Evolutionary conservation across 805 yeast species (phyloP).

Genomic region (Saturnispora kantuleensis): DNA sequence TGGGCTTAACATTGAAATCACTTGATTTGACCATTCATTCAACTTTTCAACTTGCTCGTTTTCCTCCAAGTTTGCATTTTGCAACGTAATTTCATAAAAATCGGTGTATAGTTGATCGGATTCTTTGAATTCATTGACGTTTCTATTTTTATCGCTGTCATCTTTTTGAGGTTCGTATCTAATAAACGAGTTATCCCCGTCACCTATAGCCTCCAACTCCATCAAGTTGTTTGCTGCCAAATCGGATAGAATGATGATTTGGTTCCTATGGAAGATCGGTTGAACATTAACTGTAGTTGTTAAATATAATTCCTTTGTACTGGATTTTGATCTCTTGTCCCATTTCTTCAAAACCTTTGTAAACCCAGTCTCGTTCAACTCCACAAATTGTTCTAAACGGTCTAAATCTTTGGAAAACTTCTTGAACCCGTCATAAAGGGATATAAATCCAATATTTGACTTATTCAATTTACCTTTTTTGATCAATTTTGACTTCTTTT

Average conservation of each 20-base stretch:
- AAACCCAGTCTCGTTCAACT: slow-evolving; percentile 91
- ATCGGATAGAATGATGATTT: slow-evolving; percentile 77
- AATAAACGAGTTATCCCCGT: slow-evolving; percentile 24
- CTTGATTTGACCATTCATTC: slow-evolving; percentile 32
- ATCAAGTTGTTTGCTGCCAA: slow-evolving; percentile 53
- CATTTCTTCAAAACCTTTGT: slow-evolving; percentile 93
- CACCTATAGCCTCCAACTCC: slow-evolving; percentile 67
- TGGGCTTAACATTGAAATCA: slow-evolving; percentile 33
- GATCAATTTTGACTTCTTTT: slow-evolving; percentile 42
- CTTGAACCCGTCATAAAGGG: slow-evolving; percentile 80
- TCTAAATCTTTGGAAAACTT: slow-evolving; percentile 83
- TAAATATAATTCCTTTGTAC: slow-evolving; percentile 84
- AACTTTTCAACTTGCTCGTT: slow-evolving; percentile 23
- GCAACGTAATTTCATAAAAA: slow-evolving; percentile 34
- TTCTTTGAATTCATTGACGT: slow-evolving; percentile 9
- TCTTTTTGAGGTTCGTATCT: slow-evolving; percentile 18
- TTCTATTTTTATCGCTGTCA: slow-evolving; percentile 1
- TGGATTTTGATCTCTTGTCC: slow-evolving; percentile 95
- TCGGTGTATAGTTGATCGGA: slow-evolving; percentile 66
- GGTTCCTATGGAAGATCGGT: slow-evolving; percentile 89
- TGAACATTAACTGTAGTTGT: slow-evolving; percentile 92
- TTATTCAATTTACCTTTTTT: slow-evolving; percentile 40
- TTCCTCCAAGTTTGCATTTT: slow-evolving; percentile 29
- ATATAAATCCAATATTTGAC: slow-evolving; percentile 67
- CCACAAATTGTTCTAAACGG: slow-evolving; percentile 86